Evolutionary conservation across 768 basidiomycete species (phyloP).

Genomic region (Wakefieldia striispora): DNA sequence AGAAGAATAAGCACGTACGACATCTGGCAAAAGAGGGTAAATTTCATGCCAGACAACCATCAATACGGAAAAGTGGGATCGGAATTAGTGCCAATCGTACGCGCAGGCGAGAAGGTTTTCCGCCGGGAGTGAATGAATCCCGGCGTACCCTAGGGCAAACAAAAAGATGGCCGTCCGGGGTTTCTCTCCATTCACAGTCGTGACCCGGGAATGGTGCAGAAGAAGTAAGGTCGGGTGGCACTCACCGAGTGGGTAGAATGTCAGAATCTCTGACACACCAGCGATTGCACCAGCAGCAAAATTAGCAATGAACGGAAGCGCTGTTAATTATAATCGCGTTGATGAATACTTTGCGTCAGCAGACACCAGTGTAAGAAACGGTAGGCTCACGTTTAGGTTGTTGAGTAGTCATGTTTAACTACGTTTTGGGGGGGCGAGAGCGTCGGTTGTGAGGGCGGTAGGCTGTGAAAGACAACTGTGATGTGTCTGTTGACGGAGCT

Average conservation of each 20-base stretch:
- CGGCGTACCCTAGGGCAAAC: no score
- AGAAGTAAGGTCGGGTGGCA: not conserved
- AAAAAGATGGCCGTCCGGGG: no score
- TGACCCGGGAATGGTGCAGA: no score
- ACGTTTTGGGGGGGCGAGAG: no score
- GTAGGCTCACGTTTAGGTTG: slow-evolving; percentile 32
- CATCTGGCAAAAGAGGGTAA: slow-evolving; percentile 52
- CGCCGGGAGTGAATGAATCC: no score
- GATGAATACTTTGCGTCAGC: not conserved
- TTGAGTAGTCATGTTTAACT: slow-evolving; percentile 24
- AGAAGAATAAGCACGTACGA: slow-evolving; percentile 51
- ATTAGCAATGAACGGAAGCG: slow-evolving; percentile 82
- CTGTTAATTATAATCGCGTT: no score
- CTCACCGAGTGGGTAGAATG: slow-evolving; percentile 88
- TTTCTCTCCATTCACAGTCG: no score
- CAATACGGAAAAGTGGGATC: no score
- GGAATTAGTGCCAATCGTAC: no score
- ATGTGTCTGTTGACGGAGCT: not conserved
- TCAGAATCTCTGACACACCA: slow-evolving; percentile 79
- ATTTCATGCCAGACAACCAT: not conserved
- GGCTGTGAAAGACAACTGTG: not conserved
- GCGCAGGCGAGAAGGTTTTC: no score
- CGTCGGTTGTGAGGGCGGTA: not conserved
- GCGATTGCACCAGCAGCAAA: slow-evolving; percentile 97
- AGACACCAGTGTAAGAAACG: not conserved